Conservation (phyloP, 176 grass and related monocot species). For the Neostapfia colusana region DNA sequence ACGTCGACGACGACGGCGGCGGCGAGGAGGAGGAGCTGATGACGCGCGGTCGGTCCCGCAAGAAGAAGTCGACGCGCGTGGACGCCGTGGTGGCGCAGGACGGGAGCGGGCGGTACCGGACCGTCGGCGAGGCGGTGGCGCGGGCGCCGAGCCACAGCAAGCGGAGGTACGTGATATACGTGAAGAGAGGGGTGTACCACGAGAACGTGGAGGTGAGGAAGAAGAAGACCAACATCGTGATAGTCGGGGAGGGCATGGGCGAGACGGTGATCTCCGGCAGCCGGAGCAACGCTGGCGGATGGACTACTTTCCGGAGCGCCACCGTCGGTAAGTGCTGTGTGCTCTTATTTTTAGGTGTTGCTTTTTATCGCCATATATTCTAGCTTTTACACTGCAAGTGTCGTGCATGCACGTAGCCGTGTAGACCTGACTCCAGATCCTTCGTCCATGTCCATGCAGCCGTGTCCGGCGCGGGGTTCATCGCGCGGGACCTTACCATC, state of each 20-base stretch:
- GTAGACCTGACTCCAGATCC: no score
- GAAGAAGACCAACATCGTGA: constrained; percentile 74
- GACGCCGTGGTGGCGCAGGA: constrained; percentile 85
- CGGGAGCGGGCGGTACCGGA: constrained; percentile 73
- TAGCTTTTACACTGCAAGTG: not conserved
- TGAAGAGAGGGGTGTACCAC: constrained; percentile 76
- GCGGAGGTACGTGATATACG: constrained; percentile 78
- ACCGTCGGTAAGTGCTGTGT: constrained; percentile 51
- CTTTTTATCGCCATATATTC: not conserved
- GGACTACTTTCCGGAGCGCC: constrained; percentile 86
- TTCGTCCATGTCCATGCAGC: constrained; percentile 41
- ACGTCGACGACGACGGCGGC: constrained; percentile 20
- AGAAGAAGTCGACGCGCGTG: constrained; percentile 31
- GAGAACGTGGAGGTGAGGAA: constrained; percentile 92
- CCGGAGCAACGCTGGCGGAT: constrained; percentile 67
- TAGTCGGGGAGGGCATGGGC: constrained; percentile 80
- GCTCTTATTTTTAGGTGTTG: not conserved
- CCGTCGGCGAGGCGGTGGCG: constrained; percentile 72
- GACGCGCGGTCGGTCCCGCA: not conserved
- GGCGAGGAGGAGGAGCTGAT: not conserved
- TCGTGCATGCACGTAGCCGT: not conserved
- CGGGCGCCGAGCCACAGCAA: constrained; percentile 54
- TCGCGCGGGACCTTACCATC: constrained; percentile 74
- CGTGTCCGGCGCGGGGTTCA: constrained; percentile 65
- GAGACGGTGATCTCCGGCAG: constrained; percentile 80